Percentiles rank a stretch among this genome's conserved stretches.
Conservation (phyloP, 306 rosid genomes). For the Albizia julibrissin region DNA sequence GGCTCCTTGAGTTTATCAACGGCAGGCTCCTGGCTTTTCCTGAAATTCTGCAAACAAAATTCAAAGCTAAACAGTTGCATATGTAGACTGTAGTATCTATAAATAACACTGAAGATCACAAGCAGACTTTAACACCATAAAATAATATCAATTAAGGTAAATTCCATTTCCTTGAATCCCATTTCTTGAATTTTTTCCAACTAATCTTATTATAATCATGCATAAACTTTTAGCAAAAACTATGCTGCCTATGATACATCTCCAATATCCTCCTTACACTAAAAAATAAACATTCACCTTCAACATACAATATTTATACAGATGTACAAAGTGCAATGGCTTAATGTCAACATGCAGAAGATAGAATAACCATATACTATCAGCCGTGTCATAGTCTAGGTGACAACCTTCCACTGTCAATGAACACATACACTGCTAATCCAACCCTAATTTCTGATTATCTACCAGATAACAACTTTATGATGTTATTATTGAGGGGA, state of each 20-base stretch:
- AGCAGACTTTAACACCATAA: not conserved
- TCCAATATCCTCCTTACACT: slow-evolving; percentile 21
- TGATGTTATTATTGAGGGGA: not conserved
- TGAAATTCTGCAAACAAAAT: slow-evolving; percentile 48
- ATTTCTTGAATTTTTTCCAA: slow-evolving; percentile 13
- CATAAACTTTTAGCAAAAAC: slow-evolving; percentile 3
- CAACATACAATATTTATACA: slow-evolving; percentile 7
- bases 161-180: not conserved
- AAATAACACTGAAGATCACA: slow-evolving; percentile 17
- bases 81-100: not conserved
- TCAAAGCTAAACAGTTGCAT: not conserved
- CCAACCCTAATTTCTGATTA: not conserved
- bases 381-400: not conserved
- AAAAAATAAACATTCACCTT: slow-evolving; percentile 6
- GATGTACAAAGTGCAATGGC: not conserved
- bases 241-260: slow-evolving; percentile 11
- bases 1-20: slow-evolving; percentile 85
- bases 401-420: not conserved
- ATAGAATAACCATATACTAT: not conserved
- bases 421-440: not conserved
- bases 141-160: not conserved
- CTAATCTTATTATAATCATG: slow-evolving; percentile 9
- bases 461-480: slow-evolving; percentile 15
- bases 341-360: not conserved
- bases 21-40: slow-evolving; percentile 75